These are phyloP conservation scores for Aspergillus udagawae DNA, from an alignment of 2,329 filamentous ascomycete genomes.

Conservation along the genomic window DNA sequence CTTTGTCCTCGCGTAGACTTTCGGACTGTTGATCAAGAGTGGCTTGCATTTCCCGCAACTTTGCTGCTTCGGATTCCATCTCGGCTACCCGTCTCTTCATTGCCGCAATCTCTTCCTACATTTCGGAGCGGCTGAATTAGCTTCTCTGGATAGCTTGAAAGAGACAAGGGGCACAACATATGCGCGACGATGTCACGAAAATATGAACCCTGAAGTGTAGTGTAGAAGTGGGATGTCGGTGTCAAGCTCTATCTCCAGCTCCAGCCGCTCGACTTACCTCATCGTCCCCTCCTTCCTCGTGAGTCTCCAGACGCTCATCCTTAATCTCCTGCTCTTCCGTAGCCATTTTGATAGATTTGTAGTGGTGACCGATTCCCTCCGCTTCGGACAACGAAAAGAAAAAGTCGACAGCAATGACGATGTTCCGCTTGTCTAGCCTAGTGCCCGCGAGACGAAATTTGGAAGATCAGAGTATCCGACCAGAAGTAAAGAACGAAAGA, in stretches of 20 bases:
- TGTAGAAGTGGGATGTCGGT: background rate
- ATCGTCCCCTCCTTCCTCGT: slow-evolving; percentile 43
- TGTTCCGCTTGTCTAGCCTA: slow-evolving; percentile 12
- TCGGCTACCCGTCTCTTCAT: slow-evolving; percentile 85
- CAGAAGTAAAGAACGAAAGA: background rate
- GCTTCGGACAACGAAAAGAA: background rate
- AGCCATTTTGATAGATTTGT: slow-evolving; percentile 23
- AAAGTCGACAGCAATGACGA: slow-evolving; percentile 14
- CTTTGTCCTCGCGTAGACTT: slow-evolving; percentile 84
- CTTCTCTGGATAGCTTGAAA: background rate
- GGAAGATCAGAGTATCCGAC: slow-evolving; percentile 11
- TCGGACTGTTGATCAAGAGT: slow-evolving; percentile 79
- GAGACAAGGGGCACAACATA: slow-evolving; percentile 6
- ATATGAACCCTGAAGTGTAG: background rate
- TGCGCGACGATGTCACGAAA: background rate
- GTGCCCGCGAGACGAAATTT: slow-evolving; percentile 8
- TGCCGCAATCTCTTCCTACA: slow-evolving; percentile 71
- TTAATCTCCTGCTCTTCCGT: slow-evolving; percentile 35
- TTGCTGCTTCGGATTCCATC: slow-evolving; percentile 86
- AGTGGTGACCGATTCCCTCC: background rate
- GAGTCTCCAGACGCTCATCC: slow-evolving; percentile 35
- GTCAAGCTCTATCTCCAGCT: background rate
- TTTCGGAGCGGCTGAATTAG: background rate
- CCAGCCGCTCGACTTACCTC: slow-evolving; percentile 33
- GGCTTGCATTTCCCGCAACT: slow-evolving; percentile 82